These are phyloP conservation scores for Saccharomycopsis lassenensis DNA, from an alignment of 805 yeast species.

Conservation along the genomic window DNA sequence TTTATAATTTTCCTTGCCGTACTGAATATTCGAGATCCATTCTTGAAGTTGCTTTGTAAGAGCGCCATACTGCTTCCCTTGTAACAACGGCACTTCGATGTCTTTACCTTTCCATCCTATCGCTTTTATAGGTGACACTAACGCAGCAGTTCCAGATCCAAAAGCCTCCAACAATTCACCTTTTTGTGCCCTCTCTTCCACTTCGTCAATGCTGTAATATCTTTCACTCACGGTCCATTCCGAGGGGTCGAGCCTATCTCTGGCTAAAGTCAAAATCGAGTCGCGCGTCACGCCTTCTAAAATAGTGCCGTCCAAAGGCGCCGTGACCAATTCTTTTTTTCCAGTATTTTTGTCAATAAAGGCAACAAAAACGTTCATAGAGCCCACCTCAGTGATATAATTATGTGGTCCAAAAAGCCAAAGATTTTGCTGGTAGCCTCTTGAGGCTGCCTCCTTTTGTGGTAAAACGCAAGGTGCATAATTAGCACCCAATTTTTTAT, in stretches of 20 bases:
- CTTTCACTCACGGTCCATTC: constrained; percentile 86
- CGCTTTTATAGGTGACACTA: constrained; percentile 85
- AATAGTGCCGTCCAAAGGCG: constrained; percentile 95
- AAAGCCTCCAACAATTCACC: constrained; percentile 90
- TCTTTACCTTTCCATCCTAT: constrained; percentile 70
- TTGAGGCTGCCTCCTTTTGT: constrained; percentile 76
- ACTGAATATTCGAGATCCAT: constrained; percentile 87
- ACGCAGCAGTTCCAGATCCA: constrained; percentile 97
- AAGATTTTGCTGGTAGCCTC: constrained; percentile 92
- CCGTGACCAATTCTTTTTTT: constrained; percentile 85
- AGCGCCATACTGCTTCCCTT: constrained; percentile 70
- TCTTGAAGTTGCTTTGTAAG: constrained; percentile 66
- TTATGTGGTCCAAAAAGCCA: constrained; percentile 93
- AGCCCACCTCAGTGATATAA: constrained; percentile 89
- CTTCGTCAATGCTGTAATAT: constrained; percentile 70
- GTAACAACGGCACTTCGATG: constrained; percentile 68
- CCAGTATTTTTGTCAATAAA: constrained; percentile 69
- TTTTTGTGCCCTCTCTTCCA: constrained; percentile 60
- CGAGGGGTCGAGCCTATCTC: constrained; percentile 57
- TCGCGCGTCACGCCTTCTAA: constrained; percentile 95
- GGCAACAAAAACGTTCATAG: constrained; percentile 90
- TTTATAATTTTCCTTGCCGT: constrained; percentile 66
- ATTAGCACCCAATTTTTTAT: constrained; percentile 93
- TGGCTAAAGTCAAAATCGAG: constrained; percentile 68
- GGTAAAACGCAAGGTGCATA: constrained; percentile 94